Evolutionary conservation across 148 eudicot genomes (phyloP).

Genomic region (Beta vulgaris): DNA sequence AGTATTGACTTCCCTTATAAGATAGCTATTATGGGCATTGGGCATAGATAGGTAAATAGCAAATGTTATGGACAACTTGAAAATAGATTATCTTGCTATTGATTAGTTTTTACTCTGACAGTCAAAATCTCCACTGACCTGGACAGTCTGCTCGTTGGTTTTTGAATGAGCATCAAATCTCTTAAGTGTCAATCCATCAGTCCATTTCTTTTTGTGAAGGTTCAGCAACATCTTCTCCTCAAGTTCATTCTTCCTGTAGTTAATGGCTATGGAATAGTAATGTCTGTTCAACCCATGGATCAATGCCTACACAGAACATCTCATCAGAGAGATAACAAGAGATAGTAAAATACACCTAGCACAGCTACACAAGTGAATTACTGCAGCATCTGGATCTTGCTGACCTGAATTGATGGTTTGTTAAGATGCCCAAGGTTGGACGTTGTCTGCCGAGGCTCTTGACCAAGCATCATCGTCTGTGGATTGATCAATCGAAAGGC

Average conservation of each 20-base stretch:
- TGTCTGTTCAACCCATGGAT: conserved; percentile 96
- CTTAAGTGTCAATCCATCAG: conserved; percentile 92
- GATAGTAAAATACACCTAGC: not conserved
- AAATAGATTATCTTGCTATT: not conserved
- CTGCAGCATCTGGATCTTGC: not conserved
- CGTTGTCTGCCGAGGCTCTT: conserved; percentile 95
- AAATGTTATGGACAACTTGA: not conserved
- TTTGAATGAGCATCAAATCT: conserved; percentile 89
- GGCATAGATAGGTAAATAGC: not conserved
- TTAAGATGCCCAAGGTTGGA: conserved; percentile 96
- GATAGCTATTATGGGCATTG: not conserved
- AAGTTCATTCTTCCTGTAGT: conserved; percentile 93
- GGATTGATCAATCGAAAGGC: conserved; percentile 94
- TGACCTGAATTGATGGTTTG: conserved; percentile 93
- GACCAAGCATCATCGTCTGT: conserved; percentile 99
- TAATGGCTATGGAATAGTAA: conserved; percentile 93
- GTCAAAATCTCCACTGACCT: conserved; percentile 42
- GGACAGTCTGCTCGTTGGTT: conserved; percentile 95
- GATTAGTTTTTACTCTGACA: not conserved
- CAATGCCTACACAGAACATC: conserved; percentile 59
- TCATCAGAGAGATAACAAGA: conserved; percentile 7
- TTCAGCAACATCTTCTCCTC: conserved; percentile 97
- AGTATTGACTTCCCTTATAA: not conserved
- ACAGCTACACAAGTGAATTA: not conserved
- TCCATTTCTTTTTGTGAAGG: conserved; percentile 99